phyloP scores from a whole-genome alignment of 129 eudicot genomes.

The Daucus carota region DH1_v3.0 NC_030381.2:46599501-46600000 shows the following conservation, averaged over 20 bases:
- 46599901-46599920: constrained; percentile 97
- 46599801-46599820: constrained; percentile 86
- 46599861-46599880: constrained; percentile 80
- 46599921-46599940: constrained; percentile 94
- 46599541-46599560: background rate
- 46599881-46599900: constrained; percentile 96
- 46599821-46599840: constrained; percentile 98
- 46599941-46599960: constrained; percentile 96
- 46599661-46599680: constrained; percentile 71
- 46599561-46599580: background rate
- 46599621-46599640: background rate
- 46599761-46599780: constrained; percentile 94
- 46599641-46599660: constrained; percentile 23
- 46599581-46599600: background rate
- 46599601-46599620: background rate
- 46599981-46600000: constrained; percentile 91
- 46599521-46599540: background rate
- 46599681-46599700: constrained; percentile 88
- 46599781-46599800: constrained; percentile 86
- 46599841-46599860: constrained; percentile 71
- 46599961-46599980: constrained; percentile 83
- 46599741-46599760: constrained; percentile 96
- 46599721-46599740: constrained; percentile 97
- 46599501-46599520: background rate
- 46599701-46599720: constrained; percentile 85